Evolutionary conservation across 352 stramenopile genomes (phyloP), one percentile per base, ranked within the genome.

Genomic region (Pythium sp.): DNA sequence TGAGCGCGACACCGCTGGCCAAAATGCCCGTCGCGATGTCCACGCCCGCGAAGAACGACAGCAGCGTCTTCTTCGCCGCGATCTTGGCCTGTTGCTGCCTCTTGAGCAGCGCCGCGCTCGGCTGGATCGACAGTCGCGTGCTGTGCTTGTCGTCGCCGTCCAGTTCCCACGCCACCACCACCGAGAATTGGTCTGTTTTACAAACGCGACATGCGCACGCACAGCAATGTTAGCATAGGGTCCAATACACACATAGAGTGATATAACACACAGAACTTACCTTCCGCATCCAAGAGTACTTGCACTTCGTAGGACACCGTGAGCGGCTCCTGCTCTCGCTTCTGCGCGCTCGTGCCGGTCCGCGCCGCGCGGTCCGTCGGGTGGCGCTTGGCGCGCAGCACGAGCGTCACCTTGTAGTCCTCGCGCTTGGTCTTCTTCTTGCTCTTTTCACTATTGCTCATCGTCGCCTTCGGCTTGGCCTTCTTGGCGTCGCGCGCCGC

Each of bases 111-210:
- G 38, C 41, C 51, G 74, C 60, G 30, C 55, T 69, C 47, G 79
- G 76, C 60, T 81, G 69, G 65, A 91, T 87, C n/a, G 72, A 74
- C 56, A 90, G 72, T 49, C 67, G 72, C 67, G 75, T 74, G 64
- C 68, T 64, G 20, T 77, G 79, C 46, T 66, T 38, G 28, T 62
- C 74, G 57, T 76, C 68, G 3, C 67, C 63, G 11, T 71, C 76
- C 56, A 92, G 64, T 49, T 89, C 75, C 84, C 84, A 92, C 7
- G 82, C 82, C n/a, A 75, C 74, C 55, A 92, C 65, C 34, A 92
- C 68, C 41, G 74, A 87, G 18, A 87, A 77, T 4, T 78, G 72
- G 9, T 84, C 81, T 92, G 15, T 20, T 38, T 43, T 15, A 43
- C 36, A 43, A 43, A 43, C 36, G 36, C 11, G 5, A 1, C 36